Percentiles rank a stretch among this genome's conserved stretches.
phyloP scores from a whole-genome alignment of 1,284 basidiomycete genomes.

The Austropuccinia psidii region DNA sequence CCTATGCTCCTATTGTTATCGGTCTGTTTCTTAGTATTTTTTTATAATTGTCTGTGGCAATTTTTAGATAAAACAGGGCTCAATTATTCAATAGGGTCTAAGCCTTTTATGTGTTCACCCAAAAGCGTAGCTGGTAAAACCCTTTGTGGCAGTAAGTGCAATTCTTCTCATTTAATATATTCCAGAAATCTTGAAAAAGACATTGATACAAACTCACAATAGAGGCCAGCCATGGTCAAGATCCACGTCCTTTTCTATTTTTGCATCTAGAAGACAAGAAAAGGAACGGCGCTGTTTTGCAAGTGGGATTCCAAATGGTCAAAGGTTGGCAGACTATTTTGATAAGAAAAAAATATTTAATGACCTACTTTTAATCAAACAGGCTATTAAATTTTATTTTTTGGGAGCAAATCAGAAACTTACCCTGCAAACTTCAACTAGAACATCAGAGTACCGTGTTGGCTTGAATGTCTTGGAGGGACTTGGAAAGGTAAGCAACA shows the following conservation, averaged over 20 bases:
- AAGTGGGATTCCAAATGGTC: conserved; percentile 85
- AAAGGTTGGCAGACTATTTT: conserved; percentile 53
- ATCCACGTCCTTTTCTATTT: conserved; percentile 56
- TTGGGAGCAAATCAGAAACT: conserved; percentile 82
- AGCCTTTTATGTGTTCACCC: conserved; percentile 63
- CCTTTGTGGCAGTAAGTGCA: conserved; percentile 47
- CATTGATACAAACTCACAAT: neutral
- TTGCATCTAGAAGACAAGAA: conserved; percentile 71
- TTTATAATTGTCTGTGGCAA: too few relatives aligned
- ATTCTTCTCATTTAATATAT: too few relatives aligned
- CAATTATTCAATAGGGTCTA: conserved; percentile 69
- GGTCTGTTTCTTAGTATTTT: too few relatives aligned
- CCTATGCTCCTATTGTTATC: too few relatives aligned
- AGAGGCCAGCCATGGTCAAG: conserved; percentile 50
- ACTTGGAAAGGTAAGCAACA: conserved; percentile 17
- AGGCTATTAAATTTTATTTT: conserved; percentile 82
- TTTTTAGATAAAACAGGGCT: conserved; percentile 69
- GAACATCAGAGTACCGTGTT: conserved; percentile 70
- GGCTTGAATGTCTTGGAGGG: conserved; percentile 92
- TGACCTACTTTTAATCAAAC: neutral
- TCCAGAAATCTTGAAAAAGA: too few relatives aligned
- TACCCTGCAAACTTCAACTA: conserved; percentile 62
- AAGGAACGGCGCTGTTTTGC: conserved; percentile 76
- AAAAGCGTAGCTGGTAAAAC: conserved; percentile 78
- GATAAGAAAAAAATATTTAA: neutral